These are phyloP conservation scores for Phanerochaete carnosa DNA, from an alignment of 768 basidiomycete genomes.

Conservation along the genomic window DNA sequence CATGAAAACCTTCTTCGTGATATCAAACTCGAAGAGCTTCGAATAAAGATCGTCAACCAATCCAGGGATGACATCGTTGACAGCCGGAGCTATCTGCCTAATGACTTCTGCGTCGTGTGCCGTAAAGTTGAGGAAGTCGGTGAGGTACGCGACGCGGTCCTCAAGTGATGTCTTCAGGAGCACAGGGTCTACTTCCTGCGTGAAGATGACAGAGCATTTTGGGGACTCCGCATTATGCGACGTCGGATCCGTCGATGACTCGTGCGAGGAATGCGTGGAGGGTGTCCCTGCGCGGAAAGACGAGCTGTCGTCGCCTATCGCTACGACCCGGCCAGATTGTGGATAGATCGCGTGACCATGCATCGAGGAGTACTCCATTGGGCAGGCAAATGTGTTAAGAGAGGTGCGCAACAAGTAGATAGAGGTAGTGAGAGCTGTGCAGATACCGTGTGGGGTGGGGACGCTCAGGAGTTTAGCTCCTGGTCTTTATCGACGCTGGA, in stretches of 20 bases:
- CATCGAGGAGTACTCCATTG: background rate
- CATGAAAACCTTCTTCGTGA: constrained; percentile 38
- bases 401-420: background rate
- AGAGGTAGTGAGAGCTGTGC: background rate
- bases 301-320: background rate
- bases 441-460: background rate
- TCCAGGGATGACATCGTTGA: constrained; percentile 39
- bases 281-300: background rate
- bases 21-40: constrained; percentile 43
- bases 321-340: background rate
- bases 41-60: constrained; percentile 45
- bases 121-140: constrained; percentile 43
- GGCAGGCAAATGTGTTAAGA: background rate
- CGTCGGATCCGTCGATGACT: constrained; percentile 3
- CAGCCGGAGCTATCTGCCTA: constrained; percentile 36
- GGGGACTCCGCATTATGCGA: constrained; percentile 1
- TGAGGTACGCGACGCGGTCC: constrained; percentile 40
- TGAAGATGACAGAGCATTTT: constrained; percentile 19
- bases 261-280: constrained; percentile 11
- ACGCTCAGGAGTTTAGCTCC: background rate
- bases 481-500: background rate
- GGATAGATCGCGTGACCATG: constrained; percentile 5
- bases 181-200: constrained; percentile 24
- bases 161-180: constrained; percentile 31
- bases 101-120: constrained; percentile 39